Evolutionary conservation across 2,329 filamentous ascomycete genomes (phyloP).

Genomic region (Domatiomyces catenatus): DNA sequence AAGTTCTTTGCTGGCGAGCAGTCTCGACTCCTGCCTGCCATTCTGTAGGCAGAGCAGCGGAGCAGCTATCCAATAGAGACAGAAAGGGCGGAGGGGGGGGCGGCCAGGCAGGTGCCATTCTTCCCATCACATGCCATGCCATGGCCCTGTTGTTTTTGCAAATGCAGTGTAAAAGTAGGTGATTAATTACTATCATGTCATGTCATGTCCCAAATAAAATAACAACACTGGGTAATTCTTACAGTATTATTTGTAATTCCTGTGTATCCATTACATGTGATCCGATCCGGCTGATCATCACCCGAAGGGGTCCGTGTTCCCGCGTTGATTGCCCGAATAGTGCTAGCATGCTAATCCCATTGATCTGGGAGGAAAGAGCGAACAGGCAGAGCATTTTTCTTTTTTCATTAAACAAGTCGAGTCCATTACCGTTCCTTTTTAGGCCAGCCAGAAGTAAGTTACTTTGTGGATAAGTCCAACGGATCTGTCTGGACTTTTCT

Average conservation of each 20-base stretch:
- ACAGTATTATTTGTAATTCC: background rate
- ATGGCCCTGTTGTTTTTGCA: too few species aligned
- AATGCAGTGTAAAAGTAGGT: background rate
- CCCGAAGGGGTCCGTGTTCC: background rate
- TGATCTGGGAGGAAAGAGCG: too few species aligned
- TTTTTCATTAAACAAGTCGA: too few species aligned
- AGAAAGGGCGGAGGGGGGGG: background rate
- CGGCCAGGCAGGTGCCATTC: background rate
- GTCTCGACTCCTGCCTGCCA: slow-evolving; percentile 9
- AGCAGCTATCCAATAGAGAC: background rate
- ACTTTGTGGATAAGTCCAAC: too few species aligned
- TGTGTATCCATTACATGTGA: background rate
- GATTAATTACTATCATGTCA: background rate
- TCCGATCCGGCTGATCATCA: background rate
- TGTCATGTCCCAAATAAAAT: background rate
- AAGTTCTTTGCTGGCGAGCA: slow-evolving; percentile 42
- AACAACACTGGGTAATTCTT: background rate
- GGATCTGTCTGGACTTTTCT: too few species aligned
- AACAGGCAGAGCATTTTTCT: too few species aligned
- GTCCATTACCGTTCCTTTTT: too few species aligned
- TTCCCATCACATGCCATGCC: background rate
- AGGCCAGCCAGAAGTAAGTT: too few species aligned
- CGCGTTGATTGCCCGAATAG: background rate
- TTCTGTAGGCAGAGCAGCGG: slow-evolving; percentile 7
- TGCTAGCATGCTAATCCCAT: background rate